Base-by-base conservation (phyloP, 345 rosid species). In the Eucalyptus sp. region DNA sequence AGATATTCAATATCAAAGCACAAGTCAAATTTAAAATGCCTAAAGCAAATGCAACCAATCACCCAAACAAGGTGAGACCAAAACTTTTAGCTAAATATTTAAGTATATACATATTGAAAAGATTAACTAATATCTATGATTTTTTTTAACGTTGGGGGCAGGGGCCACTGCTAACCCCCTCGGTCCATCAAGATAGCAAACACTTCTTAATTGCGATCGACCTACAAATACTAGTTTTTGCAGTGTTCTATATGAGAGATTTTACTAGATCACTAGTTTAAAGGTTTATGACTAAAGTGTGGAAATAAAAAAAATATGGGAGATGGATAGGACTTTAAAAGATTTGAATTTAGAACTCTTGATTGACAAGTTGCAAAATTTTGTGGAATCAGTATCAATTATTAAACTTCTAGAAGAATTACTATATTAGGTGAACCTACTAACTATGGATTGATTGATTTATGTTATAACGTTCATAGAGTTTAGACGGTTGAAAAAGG, bases 331-430 rank as follows among this genome's bases (percentile, higher is more conserved):
- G 29, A 56, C 62, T 56, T 56, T 6, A 31, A 31, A 66, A 16
- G 11, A 15, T 66, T 68, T 68, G 43, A 33, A 16, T 33, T 33
- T 31, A 8, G 11, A 68, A 68, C 76, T 7, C 37, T 31, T 10
- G 29, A 56, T 56, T 56, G 29, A n/a, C 7, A 14, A 7, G 10
- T 29, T n/a, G 2, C 9, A 2, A 64, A n/a, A 64, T 64, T n/a
- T n/a, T 7, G 37, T 14, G 37, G 9, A 10, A 64, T 25, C 3
- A 24, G 0, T n/a, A 2, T 29, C 10, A 5, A n/a, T 33, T 3
- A 64, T 17, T 33, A 17, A 15, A 31, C 11, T 31, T 5, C 20
- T 33, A 9, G 10, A 16, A 31, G 24, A 68, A 68, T 68, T 56
- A 68, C 43, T 9, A 68, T 33, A 3, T 68, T 4, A 16, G 79